Evolutionary conservation across 1,139 yeast species (phyloP).

Genomic region (Debaryomyces coudertii): DNA sequence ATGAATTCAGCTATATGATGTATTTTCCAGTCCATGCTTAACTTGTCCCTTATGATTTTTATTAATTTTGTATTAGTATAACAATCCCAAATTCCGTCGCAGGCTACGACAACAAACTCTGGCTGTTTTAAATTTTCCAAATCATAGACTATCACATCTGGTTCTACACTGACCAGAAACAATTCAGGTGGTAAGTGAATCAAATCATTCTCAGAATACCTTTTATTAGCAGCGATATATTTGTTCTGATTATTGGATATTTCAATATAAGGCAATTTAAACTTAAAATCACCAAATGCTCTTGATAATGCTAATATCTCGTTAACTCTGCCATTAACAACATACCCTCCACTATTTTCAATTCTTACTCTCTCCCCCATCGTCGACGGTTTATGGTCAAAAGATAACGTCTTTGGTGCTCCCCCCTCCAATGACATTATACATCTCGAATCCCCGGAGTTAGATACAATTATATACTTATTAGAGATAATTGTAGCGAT

Average conservation of each 20-base stretch:
- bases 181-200: slow-evolving; percentile 45
- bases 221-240: slow-evolving; percentile 26
- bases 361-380: slow-evolving; percentile 77
- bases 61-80: slow-evolving; percentile 61
- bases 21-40: slow-evolving; percentile 59
- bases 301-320: slow-evolving; percentile 73
- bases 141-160: slow-evolving; percentile 64
- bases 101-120: slow-evolving; percentile 68
- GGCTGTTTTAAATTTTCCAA: slow-evolving; percentile 41
- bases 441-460: slow-evolving; percentile 77
- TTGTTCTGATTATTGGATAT: slow-evolving; percentile 34
- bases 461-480: slow-evolving; percentile 57
- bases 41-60: slow-evolving; percentile 56
- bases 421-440: slow-evolving; percentile 56
- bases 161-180: slow-evolving; percentile 67
- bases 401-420: slow-evolving; percentile 62
- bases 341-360: slow-evolving; percentile 75
- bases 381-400: slow-evolving; percentile 76
- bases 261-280: slow-evolving; percentile 52
- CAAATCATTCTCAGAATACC: slow-evolving; percentile 22
- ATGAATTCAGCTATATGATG: slow-evolving; percentile 61
- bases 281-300: slow-evolving; percentile 78
- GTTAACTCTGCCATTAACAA: slow-evolving; percentile 67
- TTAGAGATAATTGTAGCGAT: slow-evolving; percentile 55
- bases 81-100: slow-evolving; percentile 85